phyloP scores from a whole-genome alignment of 768 basidiomycete genomes.

The Lactarius hengduanensis region DNA sequence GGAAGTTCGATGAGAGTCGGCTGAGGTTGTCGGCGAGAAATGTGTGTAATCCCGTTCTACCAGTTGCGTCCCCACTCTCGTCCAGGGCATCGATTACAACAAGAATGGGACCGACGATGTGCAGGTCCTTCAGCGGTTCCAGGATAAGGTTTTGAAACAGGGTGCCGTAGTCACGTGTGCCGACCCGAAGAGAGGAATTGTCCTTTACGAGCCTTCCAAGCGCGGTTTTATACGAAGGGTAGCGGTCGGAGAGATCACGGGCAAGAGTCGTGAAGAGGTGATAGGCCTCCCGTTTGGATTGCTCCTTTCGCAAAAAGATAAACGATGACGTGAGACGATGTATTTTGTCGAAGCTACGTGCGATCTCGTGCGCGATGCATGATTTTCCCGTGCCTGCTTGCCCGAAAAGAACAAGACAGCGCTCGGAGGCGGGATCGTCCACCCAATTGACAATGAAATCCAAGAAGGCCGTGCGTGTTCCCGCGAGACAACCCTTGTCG shows the following conservation, averaged over 20 bases:
- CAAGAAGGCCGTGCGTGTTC: neutral
- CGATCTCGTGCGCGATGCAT: neutral
- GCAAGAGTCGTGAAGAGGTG: slow-evolving; percentile 4
- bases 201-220: neutral
- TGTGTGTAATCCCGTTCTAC: neutral
- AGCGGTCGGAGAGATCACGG: neutral
- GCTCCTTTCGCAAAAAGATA: neutral
- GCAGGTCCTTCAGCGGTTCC: slow-evolving; percentile 2
- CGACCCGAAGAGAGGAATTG: neutral
- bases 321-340: neutral
- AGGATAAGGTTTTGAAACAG: neutral
- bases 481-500: neutral
- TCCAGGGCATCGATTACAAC: slow-evolving; percentile 5
- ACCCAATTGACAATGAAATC: neutral
- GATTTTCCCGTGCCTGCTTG: neutral
- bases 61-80: slow-evolving; percentile 1
- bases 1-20: slow-evolving; percentile 1
- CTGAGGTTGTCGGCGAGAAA: neutral
- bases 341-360: neutral
- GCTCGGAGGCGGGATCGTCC: neutral
- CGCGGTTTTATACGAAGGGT: neutral
- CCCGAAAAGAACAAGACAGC: neutral
- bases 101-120: neutral
- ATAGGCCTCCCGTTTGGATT: neutral
- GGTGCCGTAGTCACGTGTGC: neutral